These are phyloP conservation scores for Borovskyia barvae DNA, from an alignment of 208 protist species.

Conservation along the genomic window DNA sequence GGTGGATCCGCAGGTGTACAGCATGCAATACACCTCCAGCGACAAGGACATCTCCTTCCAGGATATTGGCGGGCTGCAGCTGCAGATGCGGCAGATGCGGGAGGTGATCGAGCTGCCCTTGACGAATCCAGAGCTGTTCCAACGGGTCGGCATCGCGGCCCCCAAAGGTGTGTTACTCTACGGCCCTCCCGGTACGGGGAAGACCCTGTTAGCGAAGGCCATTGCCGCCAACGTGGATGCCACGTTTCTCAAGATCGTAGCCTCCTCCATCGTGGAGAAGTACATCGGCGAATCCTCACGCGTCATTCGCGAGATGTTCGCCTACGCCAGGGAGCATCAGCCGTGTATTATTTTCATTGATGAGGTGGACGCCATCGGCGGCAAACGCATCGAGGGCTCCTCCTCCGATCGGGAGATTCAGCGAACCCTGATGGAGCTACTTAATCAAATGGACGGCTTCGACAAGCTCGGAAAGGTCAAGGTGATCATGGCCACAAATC, in stretches of 20 bases:
- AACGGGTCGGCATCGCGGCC: slow-evolving; percentile 98
- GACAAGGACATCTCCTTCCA: slow-evolving; percentile 94
- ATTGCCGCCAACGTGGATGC: slow-evolving; percentile 98
- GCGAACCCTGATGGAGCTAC: slow-evolving; percentile 99
- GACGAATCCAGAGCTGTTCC: slow-evolving; percentile 99
- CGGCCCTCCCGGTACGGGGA: slow-evolving; percentile 97
- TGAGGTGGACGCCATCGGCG: slow-evolving; percentile 99
- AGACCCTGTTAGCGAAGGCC: slow-evolving; percentile 97
- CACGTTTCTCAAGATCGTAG: slow-evolving; percentile 98
- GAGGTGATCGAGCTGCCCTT: slow-evolving; percentile 99
- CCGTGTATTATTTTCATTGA: slow-evolving; percentile 99
- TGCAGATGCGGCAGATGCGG: slow-evolving; percentile 98
- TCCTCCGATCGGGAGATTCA: slow-evolving; percentile 99
- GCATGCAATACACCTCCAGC: slow-evolving; percentile 97
- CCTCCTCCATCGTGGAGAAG: slow-evolving; percentile 99
- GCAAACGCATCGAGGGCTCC: slow-evolving; percentile 98
- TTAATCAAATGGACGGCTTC: slow-evolving; percentile 99
- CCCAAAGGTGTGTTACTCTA: slow-evolving; percentile 99
- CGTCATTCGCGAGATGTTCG: slow-evolving; percentile 99
- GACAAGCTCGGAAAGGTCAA: slow-evolving; percentile 98
- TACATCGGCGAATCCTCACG: slow-evolving; percentile 99
- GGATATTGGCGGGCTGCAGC: slow-evolving; percentile 97
- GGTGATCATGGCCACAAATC: slow-evolving; percentile 99
- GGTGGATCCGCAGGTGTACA: slow-evolving; percentile 99
- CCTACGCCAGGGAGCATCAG: slow-evolving; percentile 96